Base-by-base conservation (phyloP, 2,329 filamentous ascomycete genomes). In the Aspergillus novoparasiticus region DNA sequence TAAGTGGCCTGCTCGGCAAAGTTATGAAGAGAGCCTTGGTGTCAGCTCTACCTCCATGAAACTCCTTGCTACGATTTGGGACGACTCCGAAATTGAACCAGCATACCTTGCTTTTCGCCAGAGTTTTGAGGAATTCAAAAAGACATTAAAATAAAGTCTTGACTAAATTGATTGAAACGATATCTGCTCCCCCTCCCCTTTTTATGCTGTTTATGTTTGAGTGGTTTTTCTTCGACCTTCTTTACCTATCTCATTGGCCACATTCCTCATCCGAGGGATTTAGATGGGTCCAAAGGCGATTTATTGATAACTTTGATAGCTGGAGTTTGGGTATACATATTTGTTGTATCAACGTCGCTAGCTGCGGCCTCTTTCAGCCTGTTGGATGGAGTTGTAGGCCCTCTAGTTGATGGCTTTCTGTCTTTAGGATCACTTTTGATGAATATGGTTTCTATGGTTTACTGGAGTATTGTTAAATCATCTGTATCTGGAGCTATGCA, bases 1-100 rank as follows among this genome's bases (percentile, higher is more conserved):
- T 41, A 43, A 28, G 28, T 74, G 71, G 71, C 72, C 73, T 3
- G 39, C 59, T 2, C 61, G 30, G 10, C 53, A 64, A 57, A 65
- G 58, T 46, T 62, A 68, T 32, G 57, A 54, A 32, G 67, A 71
- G 28, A 66, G 60, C 50, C 53, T 71, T 16, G 69, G 66, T 6
- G 53, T 64, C 34, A 60, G 66, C 32, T 26, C 63, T 21, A 58
- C 61, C 12, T 45, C 63, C 19, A 41, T 66, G n/a, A 39, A 62
- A 21, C 51, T 70, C 39, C 28, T 69, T 21, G 51, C 62, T 53
- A 56, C 66, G 8, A 60, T 69, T 5, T 69, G 65, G 65, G 61
- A 69, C n/a, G 26, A 64, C 34, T 56, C 62, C 36, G 66, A 68
- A 23, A 34, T 67, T 16, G 69, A 71, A 16, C 30, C 58, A 16